These are phyloP conservation scores for Colletotrichum nymphaeae DNA, from an alignment of 2,329 filamentous ascomycete genomes.

Conservation along the genomic window DNA sequence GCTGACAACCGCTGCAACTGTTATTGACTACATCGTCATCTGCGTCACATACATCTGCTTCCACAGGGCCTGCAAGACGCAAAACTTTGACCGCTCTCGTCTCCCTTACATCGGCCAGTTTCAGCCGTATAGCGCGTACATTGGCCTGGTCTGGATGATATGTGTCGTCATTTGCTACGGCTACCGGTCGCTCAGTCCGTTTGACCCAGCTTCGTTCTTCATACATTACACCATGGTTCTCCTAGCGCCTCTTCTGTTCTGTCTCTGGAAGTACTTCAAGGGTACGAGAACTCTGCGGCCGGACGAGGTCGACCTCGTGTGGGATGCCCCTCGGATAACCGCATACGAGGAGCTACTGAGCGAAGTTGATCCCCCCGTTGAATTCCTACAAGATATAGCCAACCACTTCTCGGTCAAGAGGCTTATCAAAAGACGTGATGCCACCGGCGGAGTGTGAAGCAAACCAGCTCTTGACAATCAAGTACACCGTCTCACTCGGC, in stretches of 20 bases:
- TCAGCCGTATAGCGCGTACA: constrained; percentile 70
- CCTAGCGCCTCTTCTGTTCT: constrained; percentile 66
- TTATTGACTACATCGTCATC: constrained; percentile 14
- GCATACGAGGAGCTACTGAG: constrained; percentile 57
- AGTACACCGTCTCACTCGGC: no score
- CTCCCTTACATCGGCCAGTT: constrained; percentile 75
- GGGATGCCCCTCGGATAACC: constrained; percentile 69
- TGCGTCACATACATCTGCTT: constrained; percentile 71
- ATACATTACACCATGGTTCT: constrained; percentile 73
- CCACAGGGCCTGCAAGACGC: constrained; percentile 64
- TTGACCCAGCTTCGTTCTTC: constrained; percentile 69
- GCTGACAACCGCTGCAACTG: constrained; percentile 64
- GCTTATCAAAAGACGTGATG: not conserved
- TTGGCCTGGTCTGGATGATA: constrained; percentile 68
- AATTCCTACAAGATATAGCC: not conserved
- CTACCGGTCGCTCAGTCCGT: constrained; percentile 72
- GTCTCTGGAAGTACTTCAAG: constrained; percentile 70
- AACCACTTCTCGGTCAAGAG: not conserved
- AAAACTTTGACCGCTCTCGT: constrained; percentile 64
- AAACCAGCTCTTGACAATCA: no score
- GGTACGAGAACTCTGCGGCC: constrained; percentile 66
- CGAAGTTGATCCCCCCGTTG: not conserved
- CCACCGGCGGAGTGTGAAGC: not conserved
- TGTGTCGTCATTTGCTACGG: constrained; percentile 71
- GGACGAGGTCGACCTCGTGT: constrained; percentile 67